Conservation (phyloP, 2,329 filamentous ascomycete genomes). For the Penicillium sp. region DNA sequence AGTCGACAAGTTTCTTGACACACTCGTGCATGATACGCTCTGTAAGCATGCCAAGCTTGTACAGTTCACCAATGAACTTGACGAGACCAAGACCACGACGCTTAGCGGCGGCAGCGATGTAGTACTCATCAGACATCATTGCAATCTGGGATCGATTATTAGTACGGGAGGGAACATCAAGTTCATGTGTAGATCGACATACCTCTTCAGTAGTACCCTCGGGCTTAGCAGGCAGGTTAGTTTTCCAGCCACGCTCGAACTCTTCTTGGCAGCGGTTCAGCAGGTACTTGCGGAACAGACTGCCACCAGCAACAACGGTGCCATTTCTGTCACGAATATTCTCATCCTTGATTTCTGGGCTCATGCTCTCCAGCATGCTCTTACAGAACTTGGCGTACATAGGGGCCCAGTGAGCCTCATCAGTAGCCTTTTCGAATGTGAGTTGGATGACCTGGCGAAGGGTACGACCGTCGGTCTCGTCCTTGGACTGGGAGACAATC, state of each 20-base stretch:
- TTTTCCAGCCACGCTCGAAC: slow-evolving; percentile 95
- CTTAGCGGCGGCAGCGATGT: slow-evolving; percentile 85
- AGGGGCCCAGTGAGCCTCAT: slow-evolving; percentile 94
- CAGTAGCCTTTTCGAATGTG: slow-evolving; percentile 96
- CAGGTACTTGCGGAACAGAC: slow-evolving; percentile 94
- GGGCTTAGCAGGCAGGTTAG: slow-evolving; percentile 68
- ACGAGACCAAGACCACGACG: slow-evolving; percentile 93
- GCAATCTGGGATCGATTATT: slow-evolving; percentile 39
- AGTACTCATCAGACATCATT: slow-evolving; percentile 94
- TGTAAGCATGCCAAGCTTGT: slow-evolving; percentile 97
- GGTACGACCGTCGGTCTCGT: slow-evolving; percentile 86
- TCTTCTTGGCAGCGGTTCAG: slow-evolving; percentile 98
- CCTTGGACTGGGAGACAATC: slow-evolving; percentile 90
- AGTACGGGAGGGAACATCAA: neutral
- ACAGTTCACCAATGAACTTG: slow-evolving; percentile 97
- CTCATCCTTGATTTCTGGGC: slow-evolving; percentile 86
- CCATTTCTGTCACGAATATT: slow-evolving; percentile 84
- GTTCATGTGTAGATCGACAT: neutral
- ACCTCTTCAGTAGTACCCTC: slow-evolving; percentile 61
- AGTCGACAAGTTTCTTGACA: slow-evolving; percentile 93
- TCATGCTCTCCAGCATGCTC: slow-evolving; percentile 93
- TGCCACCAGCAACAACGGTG: slow-evolving; percentile 80
- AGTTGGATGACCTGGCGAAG: slow-evolving; percentile 96
- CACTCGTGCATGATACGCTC: slow-evolving; percentile 99
- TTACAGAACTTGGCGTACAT: slow-evolving; percentile 99